Evolutionary conservation across 306 rosid genomes (phyloP), one percentile per base, ranked within the genome.

Genomic region (Sphenostylis stenocarpa): DNA sequence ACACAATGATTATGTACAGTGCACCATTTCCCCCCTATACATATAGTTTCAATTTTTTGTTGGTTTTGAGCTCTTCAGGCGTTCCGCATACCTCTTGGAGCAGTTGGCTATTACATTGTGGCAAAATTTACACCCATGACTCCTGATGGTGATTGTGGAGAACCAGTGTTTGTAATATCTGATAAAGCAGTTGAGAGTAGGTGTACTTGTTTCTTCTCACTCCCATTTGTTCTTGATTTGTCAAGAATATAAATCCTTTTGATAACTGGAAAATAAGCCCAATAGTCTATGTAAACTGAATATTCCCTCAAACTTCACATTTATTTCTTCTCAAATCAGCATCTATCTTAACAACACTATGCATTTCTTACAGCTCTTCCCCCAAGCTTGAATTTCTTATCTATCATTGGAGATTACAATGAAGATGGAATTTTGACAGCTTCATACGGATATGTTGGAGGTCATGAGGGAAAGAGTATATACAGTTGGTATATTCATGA

Each of bases 371-470:
- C 87, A 95, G 99, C 97, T 67, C 96, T 95, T 84, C 98, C 98
- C 33, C 99, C 99, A 8, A 95, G 99, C 89, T 88, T 95, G 73
- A 95, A 95, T 91, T 95, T 95, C 89, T 86, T 95, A 81, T 90
- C 97, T 13, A 92, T 95, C 44, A 92, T 93, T 76, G 99, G 99
- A 56, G 99, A 95, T 63, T 92, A 87, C 85, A 49, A 78, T 36
- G 99, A 95, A 88, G 96, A 84, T 57, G 97, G 88, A 83, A 88
- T 91, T 67, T 81, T 95, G 90, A 95, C 99, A 1, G 99, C 97
- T 53, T 95, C 99, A 41, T 95, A 95, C 85, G 99, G 99, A 80
- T 95, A 95, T 78, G 87, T 95, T 43, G 99, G 99, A 38, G 99
- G 99, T 39, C 98, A 92, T 74, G 99, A 95, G 85, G 99, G 99